phyloP scores from a whole-genome alignment of 371 early-diverging fungal species.

The Blastocladiella emersonii region DNA sequence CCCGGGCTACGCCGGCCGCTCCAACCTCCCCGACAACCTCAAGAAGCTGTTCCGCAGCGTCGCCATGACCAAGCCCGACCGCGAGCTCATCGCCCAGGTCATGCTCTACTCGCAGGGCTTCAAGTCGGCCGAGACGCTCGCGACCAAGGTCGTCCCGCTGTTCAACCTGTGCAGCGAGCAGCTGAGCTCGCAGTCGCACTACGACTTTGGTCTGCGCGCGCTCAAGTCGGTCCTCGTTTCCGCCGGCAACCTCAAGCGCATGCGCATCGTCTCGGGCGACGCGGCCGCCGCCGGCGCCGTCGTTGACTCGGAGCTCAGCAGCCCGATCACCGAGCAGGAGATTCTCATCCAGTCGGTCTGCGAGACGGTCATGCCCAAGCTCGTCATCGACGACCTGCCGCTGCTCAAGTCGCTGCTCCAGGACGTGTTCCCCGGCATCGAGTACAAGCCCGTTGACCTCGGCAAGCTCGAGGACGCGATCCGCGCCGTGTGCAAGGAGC shows the following conservation, averaged over 20 bases:
- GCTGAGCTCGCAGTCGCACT: slow-evolving; percentile 87
- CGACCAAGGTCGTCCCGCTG: slow-evolving; percentile 90
- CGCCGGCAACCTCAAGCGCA: slow-evolving; percentile 94
- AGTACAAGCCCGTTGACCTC: slow-evolving; percentile 65
- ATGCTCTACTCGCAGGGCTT: slow-evolving; percentile 98
- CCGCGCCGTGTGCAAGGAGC: slow-evolving; percentile 60
- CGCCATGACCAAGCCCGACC: slow-evolving; percentile 97
- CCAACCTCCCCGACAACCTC: slow-evolving; percentile 95
- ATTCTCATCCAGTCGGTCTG: slow-evolving; percentile 88
- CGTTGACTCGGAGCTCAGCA: slow-evolving; percentile 28
- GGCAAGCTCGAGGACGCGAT: slow-evolving; percentile 61
- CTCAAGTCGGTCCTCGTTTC: slow-evolving; percentile 95
- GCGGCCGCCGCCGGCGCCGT: slow-evolving; percentile 23
- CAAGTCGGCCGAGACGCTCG: slow-evolving; percentile 83
- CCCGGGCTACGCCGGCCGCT: slow-evolving; percentile 97
- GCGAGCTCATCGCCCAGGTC: slow-evolving; percentile 94
- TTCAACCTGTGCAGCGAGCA: slow-evolving; percentile 91
- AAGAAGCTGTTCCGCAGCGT: slow-evolving; percentile 96
- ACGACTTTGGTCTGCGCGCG: slow-evolving; percentile 98
- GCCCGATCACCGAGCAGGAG: slow-evolving; percentile 67
- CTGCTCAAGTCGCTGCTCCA: slow-evolving; percentile 68
- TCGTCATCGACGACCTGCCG: slow-evolving; percentile 87
- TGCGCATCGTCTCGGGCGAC: slow-evolving; percentile 46
- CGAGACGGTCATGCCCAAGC: slow-evolving; percentile 93
- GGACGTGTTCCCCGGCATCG: slow-evolving; percentile 93